These are phyloP conservation scores for Rhipidocladum racemiflorum DNA, from an alignment of 176 grass and related monocot genomes.

Conservation along the genomic window DNA sequence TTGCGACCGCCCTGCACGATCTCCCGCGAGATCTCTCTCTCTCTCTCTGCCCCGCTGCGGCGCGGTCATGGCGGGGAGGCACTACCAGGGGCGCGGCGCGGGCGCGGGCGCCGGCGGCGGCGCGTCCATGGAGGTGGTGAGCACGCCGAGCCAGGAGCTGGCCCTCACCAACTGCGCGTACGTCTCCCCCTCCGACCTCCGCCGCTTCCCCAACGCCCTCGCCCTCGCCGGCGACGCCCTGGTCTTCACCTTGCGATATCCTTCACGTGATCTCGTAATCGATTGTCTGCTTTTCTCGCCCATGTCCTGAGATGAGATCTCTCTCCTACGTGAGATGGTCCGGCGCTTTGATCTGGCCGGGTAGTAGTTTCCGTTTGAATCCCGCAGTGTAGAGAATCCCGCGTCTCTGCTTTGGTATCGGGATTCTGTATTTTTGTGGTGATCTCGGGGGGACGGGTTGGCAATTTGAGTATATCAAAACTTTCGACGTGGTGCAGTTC, in stretches of 20 bases:
- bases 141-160: slow-evolving; percentile 88
- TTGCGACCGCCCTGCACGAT: slow-evolving; percentile 10
- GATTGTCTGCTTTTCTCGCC: neutral
- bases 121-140: slow-evolving; percentile 52
- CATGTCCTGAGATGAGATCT: slow-evolving; percentile 21
- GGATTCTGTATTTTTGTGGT: neutral
- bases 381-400: neutral
- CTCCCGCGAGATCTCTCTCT: slow-evolving; percentile 43
- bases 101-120: neutral
- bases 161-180: slow-evolving; percentile 89
- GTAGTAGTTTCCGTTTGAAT: neutral
- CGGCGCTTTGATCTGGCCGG: slow-evolving; percentile 21
- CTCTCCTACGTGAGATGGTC: neutral
- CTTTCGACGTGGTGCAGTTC: neutral
- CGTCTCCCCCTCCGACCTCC: slow-evolving; percentile 57
- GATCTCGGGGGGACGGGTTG: neutral
- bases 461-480: neutral
- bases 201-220: slow-evolving; percentile 50
- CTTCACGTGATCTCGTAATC: slow-evolving; percentile 34
- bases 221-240: slow-evolving; percentile 65
- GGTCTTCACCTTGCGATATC: slow-evolving; percentile 96
- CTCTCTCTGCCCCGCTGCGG: slow-evolving; percentile 6
- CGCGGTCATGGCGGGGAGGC: slow-evolving; percentile 51
- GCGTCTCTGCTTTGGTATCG: neutral
- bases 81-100: slow-evolving; percentile 20